Evolutionary conservation across 306 rosid species (phyloP).

Genomic region (Inga laurina): DNA sequence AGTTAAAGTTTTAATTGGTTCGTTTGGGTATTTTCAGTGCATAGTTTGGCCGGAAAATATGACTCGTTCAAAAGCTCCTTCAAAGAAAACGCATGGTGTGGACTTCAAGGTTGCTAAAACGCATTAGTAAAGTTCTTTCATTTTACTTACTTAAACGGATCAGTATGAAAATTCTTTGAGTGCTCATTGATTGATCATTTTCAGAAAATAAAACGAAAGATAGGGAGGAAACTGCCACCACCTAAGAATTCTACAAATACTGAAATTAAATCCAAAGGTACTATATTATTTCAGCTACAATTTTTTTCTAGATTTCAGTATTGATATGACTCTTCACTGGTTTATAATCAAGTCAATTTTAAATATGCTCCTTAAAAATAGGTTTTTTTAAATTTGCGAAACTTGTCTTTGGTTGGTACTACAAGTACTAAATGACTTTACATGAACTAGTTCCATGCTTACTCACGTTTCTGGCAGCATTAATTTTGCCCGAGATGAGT

Average conservation of each 20-base stretch:
- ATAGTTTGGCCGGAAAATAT: slow-evolving; percentile 34
- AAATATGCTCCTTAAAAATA: not conserved
- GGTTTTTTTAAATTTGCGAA: not conserved
- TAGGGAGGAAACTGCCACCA: slow-evolving; percentile 87
- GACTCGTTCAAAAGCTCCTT: slow-evolving; percentile 58
- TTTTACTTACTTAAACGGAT: not conserved
- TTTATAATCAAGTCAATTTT: not conserved
- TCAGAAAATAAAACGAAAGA: slow-evolving; percentile 84
- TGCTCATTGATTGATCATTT: not conserved
- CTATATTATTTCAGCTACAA: not conserved
- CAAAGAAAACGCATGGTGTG: slow-evolving; percentile 70
- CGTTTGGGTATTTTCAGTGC: not conserved
- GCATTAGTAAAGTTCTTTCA: not conserved
- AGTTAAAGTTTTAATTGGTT: not conserved
- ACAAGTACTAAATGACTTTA: slow-evolving; percentile 4
- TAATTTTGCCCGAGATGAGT: slow-evolving; percentile 88
- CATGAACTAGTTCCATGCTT: not conserved
- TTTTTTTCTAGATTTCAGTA: not conserved
- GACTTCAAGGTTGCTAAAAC: slow-evolving; percentile 69
- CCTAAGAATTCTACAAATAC: slow-evolving; percentile 82
- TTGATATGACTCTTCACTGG: not conserved
- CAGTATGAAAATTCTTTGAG: not conserved
- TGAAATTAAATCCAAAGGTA: slow-evolving; percentile 87
- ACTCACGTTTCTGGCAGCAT: slow-evolving; percentile 57
- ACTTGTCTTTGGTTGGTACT: not conserved